Percentiles rank a stretch among this genome's conserved stretches.
Evolutionary conservation across 2,329 filamentous ascomycete species (phyloP).

Genomic region (Botrytis fabae): DNA sequence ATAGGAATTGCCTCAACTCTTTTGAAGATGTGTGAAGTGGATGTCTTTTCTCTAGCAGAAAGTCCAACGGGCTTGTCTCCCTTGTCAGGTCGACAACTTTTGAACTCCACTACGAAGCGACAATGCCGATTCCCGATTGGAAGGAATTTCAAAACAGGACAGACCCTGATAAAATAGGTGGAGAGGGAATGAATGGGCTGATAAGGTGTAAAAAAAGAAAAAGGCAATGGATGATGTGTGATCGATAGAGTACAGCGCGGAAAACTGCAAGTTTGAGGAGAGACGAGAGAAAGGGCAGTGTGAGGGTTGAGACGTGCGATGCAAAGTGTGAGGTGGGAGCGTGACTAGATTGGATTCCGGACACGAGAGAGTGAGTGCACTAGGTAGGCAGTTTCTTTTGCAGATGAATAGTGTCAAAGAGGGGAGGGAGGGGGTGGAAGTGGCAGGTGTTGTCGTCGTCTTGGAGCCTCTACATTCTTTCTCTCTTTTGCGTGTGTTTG

Average conservation of each 20-base stretch:
- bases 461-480: background rate
- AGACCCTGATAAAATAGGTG: conserved; percentile 15
- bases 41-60: conserved; percentile 17
- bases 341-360: background rate
- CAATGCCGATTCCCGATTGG: conserved; percentile 26
- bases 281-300: background rate
- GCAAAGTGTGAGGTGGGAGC: background rate
- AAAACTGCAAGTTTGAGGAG: background rate
- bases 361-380: background rate
- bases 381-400: background rate
- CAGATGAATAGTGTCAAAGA: background rate
- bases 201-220: background rate
- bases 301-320: background rate
- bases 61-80: conserved; percentile 18
- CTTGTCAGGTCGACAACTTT: conserved; percentile 24
- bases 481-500: background rate
- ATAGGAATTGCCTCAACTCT: conserved; percentile 6
- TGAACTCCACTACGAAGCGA: conserved; percentile 24
- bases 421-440: background rate
- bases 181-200: background rate
- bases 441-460: background rate
- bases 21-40: conserved; percentile 13
- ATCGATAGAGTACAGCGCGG: background rate
- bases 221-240: background rate
- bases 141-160: conserved; percentile 17